Percentiles rank a stretch among this genome's conserved stretches.
Evolutionary conservation across 768 basidiomycete species (phyloP).

Genomic region (Lactarius sanguifluus): DNA sequence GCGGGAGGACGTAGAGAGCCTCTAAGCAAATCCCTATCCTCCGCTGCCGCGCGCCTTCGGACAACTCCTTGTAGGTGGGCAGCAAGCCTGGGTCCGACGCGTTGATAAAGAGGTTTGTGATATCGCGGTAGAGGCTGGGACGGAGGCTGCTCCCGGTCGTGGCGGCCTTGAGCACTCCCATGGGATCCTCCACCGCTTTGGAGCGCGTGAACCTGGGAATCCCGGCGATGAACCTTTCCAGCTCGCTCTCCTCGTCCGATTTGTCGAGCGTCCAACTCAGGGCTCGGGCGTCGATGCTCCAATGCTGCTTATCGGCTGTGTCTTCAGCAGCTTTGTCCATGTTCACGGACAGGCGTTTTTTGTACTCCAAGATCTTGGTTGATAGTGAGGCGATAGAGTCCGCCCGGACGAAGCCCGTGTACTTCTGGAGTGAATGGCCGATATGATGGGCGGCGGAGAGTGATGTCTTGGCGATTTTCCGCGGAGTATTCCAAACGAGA

Average conservation of each 20-base stretch:
- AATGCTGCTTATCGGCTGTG: background rate
- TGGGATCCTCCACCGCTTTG: background rate
- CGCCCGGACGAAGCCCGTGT: background rate
- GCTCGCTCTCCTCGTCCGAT: constrained; percentile 12
- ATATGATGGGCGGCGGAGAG: background rate
- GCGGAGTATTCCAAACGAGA: constrained; percentile 1
- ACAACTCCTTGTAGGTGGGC: background rate
- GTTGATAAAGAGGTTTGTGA: background rate
- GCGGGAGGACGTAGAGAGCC: constrained; percentile 7
- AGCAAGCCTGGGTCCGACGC: background rate
- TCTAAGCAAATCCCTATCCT: constrained; percentile 1
- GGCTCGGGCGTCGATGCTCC: background rate
- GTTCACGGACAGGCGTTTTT: background rate
- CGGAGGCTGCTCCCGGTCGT: background rate
- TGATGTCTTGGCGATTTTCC: background rate
- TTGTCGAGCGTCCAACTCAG: constrained; percentile 18
- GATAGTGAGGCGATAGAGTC: background rate
- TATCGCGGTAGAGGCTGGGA: background rate
- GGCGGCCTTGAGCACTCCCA: background rate
- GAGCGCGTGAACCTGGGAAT: constrained; percentile 16
- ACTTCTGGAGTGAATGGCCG: background rate
- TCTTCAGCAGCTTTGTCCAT: background rate
- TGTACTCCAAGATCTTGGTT: background rate
- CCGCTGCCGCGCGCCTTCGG: background rate
- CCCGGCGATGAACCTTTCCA: constrained; percentile 11